These are phyloP conservation scores for Mycena leptocephala DNA, from an alignment of 768 basidiomycete genomes.

Conservation along the genomic window DNA sequence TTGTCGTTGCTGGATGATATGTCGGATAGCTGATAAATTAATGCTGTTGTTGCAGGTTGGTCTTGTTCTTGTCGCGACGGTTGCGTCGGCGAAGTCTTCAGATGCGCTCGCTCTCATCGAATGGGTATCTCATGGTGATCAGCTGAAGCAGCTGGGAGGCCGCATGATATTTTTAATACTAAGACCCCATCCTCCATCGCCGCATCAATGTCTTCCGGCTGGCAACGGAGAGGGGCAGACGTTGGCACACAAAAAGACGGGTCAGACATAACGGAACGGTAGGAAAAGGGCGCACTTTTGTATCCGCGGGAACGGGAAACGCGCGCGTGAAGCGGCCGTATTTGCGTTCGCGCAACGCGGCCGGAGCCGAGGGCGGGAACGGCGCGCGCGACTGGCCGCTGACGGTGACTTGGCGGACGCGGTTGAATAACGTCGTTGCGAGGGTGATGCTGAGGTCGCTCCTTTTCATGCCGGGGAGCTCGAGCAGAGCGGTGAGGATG, in stretches of 20 bases:
- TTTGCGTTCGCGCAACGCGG: slow-evolving; percentile 61
- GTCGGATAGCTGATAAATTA: slow-evolving; percentile 6
- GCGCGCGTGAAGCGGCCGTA: slow-evolving; percentile 67
- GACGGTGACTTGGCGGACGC: slow-evolving; percentile 75
- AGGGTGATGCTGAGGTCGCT: slow-evolving; percentile 73
- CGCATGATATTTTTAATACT: slow-evolving; percentile 68
- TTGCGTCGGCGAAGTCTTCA: not conserved
- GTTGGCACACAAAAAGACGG: slow-evolving; percentile 36
- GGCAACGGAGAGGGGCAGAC: slow-evolving; percentile 27
- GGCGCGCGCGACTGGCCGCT: slow-evolving; percentile 61
- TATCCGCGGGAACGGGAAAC: slow-evolving; percentile 70
- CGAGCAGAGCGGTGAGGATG: slow-evolving; percentile 73
- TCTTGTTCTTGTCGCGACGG: not conserved
- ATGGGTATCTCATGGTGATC: slow-evolving; percentile 68
- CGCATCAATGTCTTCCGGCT: slow-evolving; percentile 71
- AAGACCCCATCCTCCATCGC: slow-evolving; percentile 76
- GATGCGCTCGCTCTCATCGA: slow-evolving; percentile 51
- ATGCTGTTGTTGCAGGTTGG: not conserved
- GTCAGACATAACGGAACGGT: slow-evolving; percentile 33
- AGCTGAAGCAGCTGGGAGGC: slow-evolving; percentile 60
- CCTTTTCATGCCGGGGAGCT: slow-evolving; percentile 79
- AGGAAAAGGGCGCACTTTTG: slow-evolving; percentile 62
- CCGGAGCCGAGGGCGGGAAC: slow-evolving; percentile 46
- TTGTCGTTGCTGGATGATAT: not conserved
- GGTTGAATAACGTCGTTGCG: slow-evolving; percentile 73